A percentile compares a stretch with the other conserved stretches of the same genome.
Conservation (phyloP, 352 stramenopile genomes). For the Thalassiosira hispida region DNA sequence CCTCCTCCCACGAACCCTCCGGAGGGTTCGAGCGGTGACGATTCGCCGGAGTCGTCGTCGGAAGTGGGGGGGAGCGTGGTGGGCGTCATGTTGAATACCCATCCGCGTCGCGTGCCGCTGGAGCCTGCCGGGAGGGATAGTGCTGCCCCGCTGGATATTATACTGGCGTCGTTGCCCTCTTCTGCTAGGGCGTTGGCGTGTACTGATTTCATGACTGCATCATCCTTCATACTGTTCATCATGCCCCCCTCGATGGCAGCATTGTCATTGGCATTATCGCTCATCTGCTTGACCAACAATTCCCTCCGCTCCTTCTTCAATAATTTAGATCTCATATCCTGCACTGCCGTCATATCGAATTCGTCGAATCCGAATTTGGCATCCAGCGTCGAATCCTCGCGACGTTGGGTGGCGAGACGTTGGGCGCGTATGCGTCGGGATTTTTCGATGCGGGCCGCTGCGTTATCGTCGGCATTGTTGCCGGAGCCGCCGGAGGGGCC, state of each 20-base stretch:
- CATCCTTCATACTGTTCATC: background rate
- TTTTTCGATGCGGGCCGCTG: constrained; percentile 5
- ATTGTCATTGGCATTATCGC: background rate
- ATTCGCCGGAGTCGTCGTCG: background rate
- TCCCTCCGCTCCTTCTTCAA: constrained; percentile 1
- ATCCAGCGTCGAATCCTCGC: constrained; percentile 25
- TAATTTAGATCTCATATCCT: background rate
- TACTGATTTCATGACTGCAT: background rate
- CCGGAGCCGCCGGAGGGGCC: background rate
- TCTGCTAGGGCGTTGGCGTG: background rate
- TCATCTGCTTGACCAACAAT: background rate
- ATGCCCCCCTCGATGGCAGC: background rate
- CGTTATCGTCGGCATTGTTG: background rate
- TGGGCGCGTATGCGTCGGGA: constrained; percentile 10
- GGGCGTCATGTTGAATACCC: constrained; percentile 81
- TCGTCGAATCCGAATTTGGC: constrained; percentile 37
- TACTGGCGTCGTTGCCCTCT: too few relatives aligned
- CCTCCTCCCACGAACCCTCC: constrained; percentile 12
- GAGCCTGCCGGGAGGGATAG: background rate
- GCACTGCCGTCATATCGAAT: constrained; percentile 19
- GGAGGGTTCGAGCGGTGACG: background rate
- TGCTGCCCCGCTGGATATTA: too few relatives aligned
- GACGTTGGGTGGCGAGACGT: constrained; percentile 20
- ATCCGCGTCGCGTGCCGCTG: constrained; percentile 56
- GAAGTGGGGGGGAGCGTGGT: constrained; percentile 52